Conservation (phyloP, 2,329 filamentous ascomycete genomes). For the Fusarium udum region DNA sequence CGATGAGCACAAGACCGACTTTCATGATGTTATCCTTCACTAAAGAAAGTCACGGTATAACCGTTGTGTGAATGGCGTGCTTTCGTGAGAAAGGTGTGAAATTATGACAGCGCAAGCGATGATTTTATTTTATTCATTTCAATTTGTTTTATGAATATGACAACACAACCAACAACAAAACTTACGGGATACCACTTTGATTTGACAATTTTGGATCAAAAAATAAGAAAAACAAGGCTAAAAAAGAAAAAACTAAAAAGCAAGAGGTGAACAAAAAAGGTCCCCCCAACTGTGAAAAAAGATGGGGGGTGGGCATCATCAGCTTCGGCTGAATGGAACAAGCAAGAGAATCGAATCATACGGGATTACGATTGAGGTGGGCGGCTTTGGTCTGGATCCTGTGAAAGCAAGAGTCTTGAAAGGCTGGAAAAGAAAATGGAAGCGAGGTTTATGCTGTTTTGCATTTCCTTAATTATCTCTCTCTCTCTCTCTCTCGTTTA, state of each 20-base stretch:
- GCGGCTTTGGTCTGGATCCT: conserved; percentile 43
- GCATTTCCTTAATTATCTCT: conserved; percentile 1
- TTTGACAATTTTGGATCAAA: not conserved
- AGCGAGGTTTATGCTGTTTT: conserved; percentile 24
- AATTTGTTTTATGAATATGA: not conserved
- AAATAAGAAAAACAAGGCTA: not conserved
- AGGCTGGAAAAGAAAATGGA: conserved; percentile 5
- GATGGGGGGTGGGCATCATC: conserved; percentile 22
- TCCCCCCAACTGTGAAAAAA: not conserved
- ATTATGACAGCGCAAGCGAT: conserved; percentile 23
- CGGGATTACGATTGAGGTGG: conserved; percentile 43
- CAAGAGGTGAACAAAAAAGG: not conserved
- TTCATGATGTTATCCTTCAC: conserved; percentile 58
- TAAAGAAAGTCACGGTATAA: conserved; percentile 37
- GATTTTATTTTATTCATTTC: conserved; percentile 13
- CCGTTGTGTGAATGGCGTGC: not conserved
- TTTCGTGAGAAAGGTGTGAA: conserved; percentile 9
- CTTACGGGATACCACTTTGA: conserved; percentile 4
- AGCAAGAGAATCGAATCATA: conserved; percentile 14
- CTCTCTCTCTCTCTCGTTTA: not conserved
- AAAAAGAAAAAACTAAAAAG: not conserved
- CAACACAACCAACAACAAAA: not conserved
- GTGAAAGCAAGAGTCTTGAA: conserved; percentile 26
- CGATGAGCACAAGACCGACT: conserved; percentile 67
- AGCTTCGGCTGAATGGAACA: conserved; percentile 41